phyloP scores from a whole-genome alignment of 257 asterid genomes.

The Solanum piurae region DNA sequence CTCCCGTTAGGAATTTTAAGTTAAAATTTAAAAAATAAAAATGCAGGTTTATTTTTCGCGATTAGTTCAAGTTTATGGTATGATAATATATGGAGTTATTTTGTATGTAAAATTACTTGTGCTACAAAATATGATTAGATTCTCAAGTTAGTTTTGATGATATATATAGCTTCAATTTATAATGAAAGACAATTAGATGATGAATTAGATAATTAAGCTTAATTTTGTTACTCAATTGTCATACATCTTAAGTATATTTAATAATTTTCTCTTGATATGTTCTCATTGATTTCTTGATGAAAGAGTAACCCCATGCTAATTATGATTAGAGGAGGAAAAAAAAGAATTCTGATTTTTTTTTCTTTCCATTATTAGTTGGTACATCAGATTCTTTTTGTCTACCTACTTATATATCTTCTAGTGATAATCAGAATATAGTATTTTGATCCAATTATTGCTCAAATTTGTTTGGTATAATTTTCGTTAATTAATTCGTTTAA shows the following conservation, averaged over 20 bases:
- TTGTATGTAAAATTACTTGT: background rate
- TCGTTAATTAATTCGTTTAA: background rate
- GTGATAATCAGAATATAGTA: background rate
- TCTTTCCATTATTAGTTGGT: background rate
- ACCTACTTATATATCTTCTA: background rate
- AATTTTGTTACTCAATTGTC: background rate
- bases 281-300: background rate
- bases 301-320: background rate
- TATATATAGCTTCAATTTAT: too few relatives aligned
- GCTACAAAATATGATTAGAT: background rate
- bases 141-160: background rate
- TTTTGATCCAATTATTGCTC: background rate
- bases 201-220: background rate
- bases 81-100: background rate
- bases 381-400: background rate
- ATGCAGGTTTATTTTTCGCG: background rate
- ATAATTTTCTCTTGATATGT: background rate
- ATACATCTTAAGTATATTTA: background rate
- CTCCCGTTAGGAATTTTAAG: background rate
- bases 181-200: background rate
- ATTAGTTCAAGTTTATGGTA: background rate
- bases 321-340: background rate
- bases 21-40: background rate
- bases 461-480: background rate
- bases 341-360: background rate